These are phyloP conservation scores for Iris macrosiphon DNA, from an alignment of 106 monocot genomes.

Conservation along the genomic window DNA sequence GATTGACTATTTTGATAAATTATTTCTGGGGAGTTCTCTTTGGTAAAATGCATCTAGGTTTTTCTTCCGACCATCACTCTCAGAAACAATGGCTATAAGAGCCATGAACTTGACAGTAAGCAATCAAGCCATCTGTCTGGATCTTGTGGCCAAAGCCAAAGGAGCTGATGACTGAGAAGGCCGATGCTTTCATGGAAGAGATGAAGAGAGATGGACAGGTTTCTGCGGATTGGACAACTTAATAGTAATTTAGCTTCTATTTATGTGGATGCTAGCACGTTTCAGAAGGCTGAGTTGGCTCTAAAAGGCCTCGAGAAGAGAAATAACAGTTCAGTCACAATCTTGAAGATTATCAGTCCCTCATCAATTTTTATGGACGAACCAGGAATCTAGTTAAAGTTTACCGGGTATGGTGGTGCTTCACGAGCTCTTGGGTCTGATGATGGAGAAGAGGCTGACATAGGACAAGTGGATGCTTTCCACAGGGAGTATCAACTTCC, in stretches of 20 bases:
- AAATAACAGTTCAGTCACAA: slow-evolving; percentile 21
- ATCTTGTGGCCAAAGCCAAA: slow-evolving; percentile 76
- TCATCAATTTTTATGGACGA: slow-evolving; percentile 78
- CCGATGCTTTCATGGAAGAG: slow-evolving; percentile 87
- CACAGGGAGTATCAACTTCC: slow-evolving; percentile 85
- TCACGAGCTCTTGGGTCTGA: slow-evolving; percentile 84
- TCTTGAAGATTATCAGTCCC: slow-evolving; percentile 81
- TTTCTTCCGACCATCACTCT: no score
- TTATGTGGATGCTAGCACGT: slow-evolving; percentile 66
- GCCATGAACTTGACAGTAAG: slow-evolving; percentile 87
- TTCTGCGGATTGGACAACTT: slow-evolving; percentile 85
- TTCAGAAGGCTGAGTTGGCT: slow-evolving; percentile 79
- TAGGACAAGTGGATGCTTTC: slow-evolving; percentile 86
- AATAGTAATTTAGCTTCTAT: slow-evolving; percentile 92
- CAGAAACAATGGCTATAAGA: slow-evolving; percentile 75
- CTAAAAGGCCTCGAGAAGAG: slow-evolving; percentile 83
- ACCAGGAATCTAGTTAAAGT: slow-evolving; percentile 79
- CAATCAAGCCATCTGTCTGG: slow-evolving; percentile 80
- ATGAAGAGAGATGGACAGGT: slow-evolving; percentile 98
- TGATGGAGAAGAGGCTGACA: slow-evolving; percentile 62
- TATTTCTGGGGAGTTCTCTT: no score
- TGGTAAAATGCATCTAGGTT: no score
- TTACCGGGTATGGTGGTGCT: slow-evolving; percentile 83
- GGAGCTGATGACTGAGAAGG: slow-evolving; percentile 81
- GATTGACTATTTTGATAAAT: no score